Evolutionary conservation across 768 basidiomycete species (phyloP).

Genomic region (Trametes elegans): DNA sequence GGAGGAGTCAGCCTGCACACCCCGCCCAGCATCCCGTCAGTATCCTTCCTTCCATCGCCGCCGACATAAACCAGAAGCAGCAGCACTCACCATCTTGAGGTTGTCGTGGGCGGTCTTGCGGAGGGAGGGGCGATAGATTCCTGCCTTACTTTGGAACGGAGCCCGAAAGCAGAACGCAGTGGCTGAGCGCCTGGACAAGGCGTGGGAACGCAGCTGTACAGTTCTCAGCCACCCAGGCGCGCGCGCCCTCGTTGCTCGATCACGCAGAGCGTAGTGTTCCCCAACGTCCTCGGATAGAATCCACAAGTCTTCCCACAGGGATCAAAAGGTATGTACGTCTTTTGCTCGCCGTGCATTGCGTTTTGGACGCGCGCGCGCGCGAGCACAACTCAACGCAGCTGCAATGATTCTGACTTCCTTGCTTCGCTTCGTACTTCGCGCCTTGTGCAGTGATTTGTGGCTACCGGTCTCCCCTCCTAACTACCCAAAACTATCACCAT

Average conservation of each 20-base stretch:
- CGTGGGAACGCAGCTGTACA: conserved; percentile 58
- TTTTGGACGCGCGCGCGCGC: background rate
- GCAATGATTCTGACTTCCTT: background rate
- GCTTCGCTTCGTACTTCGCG: too few relatives aligned
- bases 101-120: conserved; percentile 26
- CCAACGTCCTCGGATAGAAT: conserved; percentile 72
- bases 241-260: conserved; percentile 1
- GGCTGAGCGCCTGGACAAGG: conserved; percentile 38
- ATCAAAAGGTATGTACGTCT: conserved; percentile 65
- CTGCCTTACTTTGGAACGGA: conserved; percentile 19
- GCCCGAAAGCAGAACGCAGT: conserved; percentile 20
- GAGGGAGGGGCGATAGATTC: conserved; percentile 12
- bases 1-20: conserved; percentile 65
- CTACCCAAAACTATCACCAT: conserved; percentile 40
- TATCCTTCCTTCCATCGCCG: conserved; percentile 9
- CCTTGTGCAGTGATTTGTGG: conserved; percentile 79
- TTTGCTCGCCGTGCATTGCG: background rate
- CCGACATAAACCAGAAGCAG: background rate
- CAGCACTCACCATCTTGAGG: conserved; percentile 31
- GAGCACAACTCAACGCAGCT: background rate
- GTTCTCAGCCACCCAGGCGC: conserved; percentile 32
- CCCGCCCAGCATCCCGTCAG: conserved; percentile 18
- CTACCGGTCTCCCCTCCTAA: conserved; percentile 55
- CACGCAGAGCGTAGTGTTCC: conserved; percentile 19
- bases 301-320: conserved; percentile 90